Evolutionary conservation across 202 grass and related monocot genomes (phyloP), one percentile per base, ranked within the genome.

Genomic region (Setaria viridis): DNA sequence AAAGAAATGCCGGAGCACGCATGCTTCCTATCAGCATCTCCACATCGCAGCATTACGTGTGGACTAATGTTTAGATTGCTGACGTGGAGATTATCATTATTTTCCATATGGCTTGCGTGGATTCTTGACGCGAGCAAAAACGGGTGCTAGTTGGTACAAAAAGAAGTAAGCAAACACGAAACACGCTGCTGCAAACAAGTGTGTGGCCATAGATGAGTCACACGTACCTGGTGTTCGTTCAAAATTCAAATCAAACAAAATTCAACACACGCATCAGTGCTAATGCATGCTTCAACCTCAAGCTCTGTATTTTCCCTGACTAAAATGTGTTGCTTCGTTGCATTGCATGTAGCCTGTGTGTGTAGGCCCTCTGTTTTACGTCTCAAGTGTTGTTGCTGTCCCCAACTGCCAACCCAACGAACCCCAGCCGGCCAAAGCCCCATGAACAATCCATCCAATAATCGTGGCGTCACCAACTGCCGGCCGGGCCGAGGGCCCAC

Each of bases 351-450:
- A 62, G 25, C 10, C 2, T 10, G 53, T 7, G 4, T 43, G 3
- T 53, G 56, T 13, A 12, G 59, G 37, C 12, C 43, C 43, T 48
- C 20, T 48, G 42, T 25, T 25, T 46, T 29, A 14, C 13, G 10
- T 5, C 30, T 15, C 5, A 14, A 45, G n/a, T 48, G 67, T 2
- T 6, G 9, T 47, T 14, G 20, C n/a, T 21, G 11, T 58, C 9
- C 10, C 25, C 7, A 60, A 60, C 41, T 21, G 46, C 20, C 75
- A 64, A 78, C 84, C 75, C 29, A 79, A 60, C 48, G 63, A 69
- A 17, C 3, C 11, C 34, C 21, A 43, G 42, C 42, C 42, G 34
- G 34, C 2, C 34, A 35, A 35, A 56, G 72, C 70, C 70, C 45
- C 70, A 64, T 41, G 62, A 62, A 25, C 43, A 17, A 15, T 1